phyloP scores from a whole-genome alignment of 306 rosid genomes.

The Crataegus laevigata region DNA sequence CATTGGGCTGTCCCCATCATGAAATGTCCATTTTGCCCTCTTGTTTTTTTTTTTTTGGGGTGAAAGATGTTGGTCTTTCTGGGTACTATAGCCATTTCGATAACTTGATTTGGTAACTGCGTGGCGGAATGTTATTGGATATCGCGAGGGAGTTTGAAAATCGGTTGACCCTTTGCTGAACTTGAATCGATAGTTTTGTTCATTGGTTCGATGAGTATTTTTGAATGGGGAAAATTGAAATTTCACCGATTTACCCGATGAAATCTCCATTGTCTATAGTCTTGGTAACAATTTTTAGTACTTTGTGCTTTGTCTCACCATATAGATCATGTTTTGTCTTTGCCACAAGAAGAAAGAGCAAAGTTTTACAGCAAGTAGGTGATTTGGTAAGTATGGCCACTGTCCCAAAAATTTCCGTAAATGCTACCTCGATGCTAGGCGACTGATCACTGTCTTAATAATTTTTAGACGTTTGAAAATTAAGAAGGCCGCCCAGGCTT shows the following conservation, averaged over 20 bases:
- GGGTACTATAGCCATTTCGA: not conserved
- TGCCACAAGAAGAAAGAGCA: not conserved
- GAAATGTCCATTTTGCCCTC: conserved; percentile 1
- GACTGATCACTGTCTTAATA: too few species aligned
- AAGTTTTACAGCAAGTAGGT: not conserved
- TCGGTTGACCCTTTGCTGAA: not conserved
- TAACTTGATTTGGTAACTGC: not conserved
- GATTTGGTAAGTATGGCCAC: too few species aligned
- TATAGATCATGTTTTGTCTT: not conserved
- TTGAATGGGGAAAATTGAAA: not conserved
- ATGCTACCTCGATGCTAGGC: too few species aligned
- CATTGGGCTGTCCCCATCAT: not conserved
- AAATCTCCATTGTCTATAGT: not conserved
- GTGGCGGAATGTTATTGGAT: conserved; percentile 9
- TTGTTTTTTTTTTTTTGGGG: too few species aligned
- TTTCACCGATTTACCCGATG: not conserved
- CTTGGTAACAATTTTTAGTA: not conserved
- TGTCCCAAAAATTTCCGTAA: too few species aligned
- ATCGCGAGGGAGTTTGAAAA: not conserved
- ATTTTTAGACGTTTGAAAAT: too few species aligned
- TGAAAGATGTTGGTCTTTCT: not conserved
- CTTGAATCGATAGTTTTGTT: not conserved
- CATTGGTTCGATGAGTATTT: not conserved
- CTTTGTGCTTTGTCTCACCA: not conserved
- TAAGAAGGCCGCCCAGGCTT: too few species aligned